phyloP scores from a whole-genome alignment of 306 rosid species.

The Neltuma alba region DNA sequence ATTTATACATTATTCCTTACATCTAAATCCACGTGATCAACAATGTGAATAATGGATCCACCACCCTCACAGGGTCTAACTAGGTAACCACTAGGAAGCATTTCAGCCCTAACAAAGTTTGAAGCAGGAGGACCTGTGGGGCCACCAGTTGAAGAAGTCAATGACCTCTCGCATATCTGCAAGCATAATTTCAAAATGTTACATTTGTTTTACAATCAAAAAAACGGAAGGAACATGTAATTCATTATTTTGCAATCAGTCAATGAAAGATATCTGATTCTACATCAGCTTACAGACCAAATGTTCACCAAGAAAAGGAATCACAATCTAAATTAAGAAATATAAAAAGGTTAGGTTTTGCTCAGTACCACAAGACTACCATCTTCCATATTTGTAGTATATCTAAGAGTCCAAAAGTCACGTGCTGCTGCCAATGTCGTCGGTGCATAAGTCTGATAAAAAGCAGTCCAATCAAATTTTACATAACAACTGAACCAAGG shows the following conservation, averaged over 20 bases:
- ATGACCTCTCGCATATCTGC: slow-evolving; percentile 93
- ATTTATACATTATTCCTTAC: slow-evolving; percentile 47
- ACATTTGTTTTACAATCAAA: neutral
- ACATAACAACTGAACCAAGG: neutral
- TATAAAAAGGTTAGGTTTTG: neutral
- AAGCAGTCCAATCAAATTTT: neutral
- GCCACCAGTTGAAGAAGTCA: slow-evolving; percentile 85
- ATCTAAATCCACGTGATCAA: slow-evolving; percentile 89
- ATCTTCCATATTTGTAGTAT: slow-evolving; percentile 86
- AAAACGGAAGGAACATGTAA: neutral
- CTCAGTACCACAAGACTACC: slow-evolving; percentile 95
- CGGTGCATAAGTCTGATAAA: slow-evolving; percentile 86
- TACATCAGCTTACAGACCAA: neutral
- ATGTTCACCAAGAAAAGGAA: neutral
- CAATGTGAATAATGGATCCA: slow-evolving; percentile 93
- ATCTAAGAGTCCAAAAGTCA: slow-evolving; percentile 94
- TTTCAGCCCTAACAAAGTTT: slow-evolving; percentile 80
- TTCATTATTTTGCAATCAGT: neutral
- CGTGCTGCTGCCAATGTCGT: slow-evolving; percentile 97
- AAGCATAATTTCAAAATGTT: slow-evolving; percentile 19
- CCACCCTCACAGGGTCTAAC: slow-evolving; percentile 97
- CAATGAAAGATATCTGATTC: neutral
- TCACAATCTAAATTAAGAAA: neutral
- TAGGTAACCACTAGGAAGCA: slow-evolving; percentile 95
- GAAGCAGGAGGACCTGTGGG: slow-evolving; percentile 82